Evolutionary conservation across 106 monocot species (phyloP).

Genomic region (Hemerocallis citrina): DNA sequence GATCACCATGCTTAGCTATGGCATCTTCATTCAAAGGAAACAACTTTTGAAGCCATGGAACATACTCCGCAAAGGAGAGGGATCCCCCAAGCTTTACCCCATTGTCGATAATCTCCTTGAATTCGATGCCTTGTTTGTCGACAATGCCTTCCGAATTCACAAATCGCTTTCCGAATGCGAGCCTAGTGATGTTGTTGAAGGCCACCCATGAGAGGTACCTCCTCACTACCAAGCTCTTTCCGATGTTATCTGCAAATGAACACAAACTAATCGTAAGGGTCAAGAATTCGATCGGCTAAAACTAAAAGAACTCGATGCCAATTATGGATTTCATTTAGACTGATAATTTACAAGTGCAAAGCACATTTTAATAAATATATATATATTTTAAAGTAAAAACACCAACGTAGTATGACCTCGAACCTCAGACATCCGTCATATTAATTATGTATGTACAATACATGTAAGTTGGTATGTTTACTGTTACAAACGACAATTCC

Average conservation of each 20-base stretch:
- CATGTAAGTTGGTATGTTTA: too few relatives aligned
- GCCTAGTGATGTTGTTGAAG: conserved; percentile 88
- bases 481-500: too few relatives aligned
- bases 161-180: conserved; percentile 88
- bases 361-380: too few relatives aligned
- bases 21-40: conserved; percentile 67
- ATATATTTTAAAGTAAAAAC: too few relatives aligned
- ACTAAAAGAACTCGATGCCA: too few relatives aligned
- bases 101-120: conserved; percentile 63
- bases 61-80: conserved; percentile 57
- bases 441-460: too few relatives aligned
- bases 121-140: conserved; percentile 66
- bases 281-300: too few relatives aligned
- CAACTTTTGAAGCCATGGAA: conserved; percentile 70
- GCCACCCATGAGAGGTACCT: conserved; percentile 51
- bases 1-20: conserved; percentile 40
- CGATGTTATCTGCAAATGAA: conserved; percentile 37
- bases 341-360: too few relatives aligned
- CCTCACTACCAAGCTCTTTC: conserved; percentile 48
- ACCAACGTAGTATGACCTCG: too few relatives aligned
- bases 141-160: conserved; percentile 49
- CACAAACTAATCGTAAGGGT: too few relatives aligned
- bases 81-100: conserved; percentile 67
- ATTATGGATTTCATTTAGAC: too few relatives aligned
- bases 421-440: too few relatives aligned